These are phyloP conservation scores for Didymella exigua DNA, from an alignment of 2,329 filamentous ascomycete genomes.

Conservation along the genomic window DNA sequence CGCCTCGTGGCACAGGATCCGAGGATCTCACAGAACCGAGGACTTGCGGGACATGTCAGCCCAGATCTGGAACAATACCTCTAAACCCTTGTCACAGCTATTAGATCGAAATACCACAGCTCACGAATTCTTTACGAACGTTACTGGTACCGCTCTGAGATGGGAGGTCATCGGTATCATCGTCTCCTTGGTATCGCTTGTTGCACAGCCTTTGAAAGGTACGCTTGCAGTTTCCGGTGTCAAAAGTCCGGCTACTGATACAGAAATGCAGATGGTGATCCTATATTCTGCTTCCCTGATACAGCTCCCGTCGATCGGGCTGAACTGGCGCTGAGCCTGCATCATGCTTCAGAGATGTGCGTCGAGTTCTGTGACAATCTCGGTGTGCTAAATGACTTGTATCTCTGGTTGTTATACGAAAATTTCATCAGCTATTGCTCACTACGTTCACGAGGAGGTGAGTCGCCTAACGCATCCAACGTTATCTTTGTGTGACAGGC, in stretches of 20 bases:
- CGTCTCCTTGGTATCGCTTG: conserved; percentile 46
- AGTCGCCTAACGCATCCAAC: conserved; percentile 6
- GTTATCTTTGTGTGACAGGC: neutral
- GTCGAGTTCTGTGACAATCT: conserved; percentile 41
- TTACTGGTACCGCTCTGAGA: conserved; percentile 49
- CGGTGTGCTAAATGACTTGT: conserved; percentile 42
- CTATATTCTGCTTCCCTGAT: conserved; percentile 40
- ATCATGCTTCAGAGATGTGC: conserved; percentile 39
- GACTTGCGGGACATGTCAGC: conserved; percentile 48
- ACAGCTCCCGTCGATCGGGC: conserved; percentile 33
- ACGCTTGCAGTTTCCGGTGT: neutral
- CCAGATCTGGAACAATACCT: conserved; percentile 51
- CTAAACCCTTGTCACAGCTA: conserved; percentile 38
- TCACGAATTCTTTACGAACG: conserved; percentile 46
- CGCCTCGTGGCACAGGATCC: conserved; percentile 33
- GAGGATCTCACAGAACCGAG: conserved; percentile 32
- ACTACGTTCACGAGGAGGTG: conserved; percentile 39
- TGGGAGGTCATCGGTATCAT: conserved; percentile 54
- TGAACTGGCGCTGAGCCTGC: conserved; percentile 30
- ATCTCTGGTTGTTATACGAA: conserved; percentile 44
- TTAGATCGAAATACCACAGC: conserved; percentile 47
- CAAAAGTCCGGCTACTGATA: neutral
- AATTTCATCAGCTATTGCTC: conserved; percentile 32
- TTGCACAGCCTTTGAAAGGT: conserved; percentile 42
- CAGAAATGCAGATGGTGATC: conserved; percentile 35